Percentiles rank a stretch among this genome's conserved stretches.
These are phyloP conservation scores for Rhizodiscina lignyota DNA, from an alignment of 495 filamentous ascomycete species.

Conservation along the genomic window DNA sequence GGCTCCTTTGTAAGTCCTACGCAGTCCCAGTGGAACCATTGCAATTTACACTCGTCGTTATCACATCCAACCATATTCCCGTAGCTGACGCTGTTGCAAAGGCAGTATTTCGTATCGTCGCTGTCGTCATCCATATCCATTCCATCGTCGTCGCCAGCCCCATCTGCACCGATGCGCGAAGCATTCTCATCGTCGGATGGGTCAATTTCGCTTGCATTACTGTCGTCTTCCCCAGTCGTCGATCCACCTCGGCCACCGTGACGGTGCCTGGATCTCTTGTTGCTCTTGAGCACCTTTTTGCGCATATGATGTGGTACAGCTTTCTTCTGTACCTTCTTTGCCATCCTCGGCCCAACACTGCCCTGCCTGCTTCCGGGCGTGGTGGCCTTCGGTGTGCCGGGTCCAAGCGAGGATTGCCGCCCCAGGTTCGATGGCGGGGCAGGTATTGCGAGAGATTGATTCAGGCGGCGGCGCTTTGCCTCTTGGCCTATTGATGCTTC, in stretches of 20 bases:
- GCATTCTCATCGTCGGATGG: slow-evolving; percentile 12
- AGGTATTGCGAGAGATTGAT: slow-evolving; percentile 45
- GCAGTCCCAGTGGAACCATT: slow-evolving; percentile 98
- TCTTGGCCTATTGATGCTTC: slow-evolving; percentile 61
- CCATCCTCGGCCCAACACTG: too few relatives aligned
- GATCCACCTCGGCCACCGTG: too few relatives aligned
- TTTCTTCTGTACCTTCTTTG: too few relatives aligned
- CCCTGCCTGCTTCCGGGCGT: slow-evolving; percentile 50
- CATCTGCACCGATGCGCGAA: neutral
- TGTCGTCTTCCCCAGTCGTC: slow-evolving; percentile 18
- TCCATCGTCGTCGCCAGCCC: slow-evolving; percentile 36
- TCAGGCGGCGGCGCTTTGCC: slow-evolving; percentile 59
- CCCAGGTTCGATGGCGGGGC: slow-evolving; percentile 53
- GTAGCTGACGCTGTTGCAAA: slow-evolving; percentile 81
- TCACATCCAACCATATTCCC: slow-evolving; percentile 98
- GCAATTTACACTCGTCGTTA: slow-evolving; percentile 76
- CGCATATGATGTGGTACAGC: too few relatives aligned
- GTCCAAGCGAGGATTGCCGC: slow-evolving; percentile 67
- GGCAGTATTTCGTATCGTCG: slow-evolving; percentile 82
- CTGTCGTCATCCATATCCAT: slow-evolving; percentile 73
- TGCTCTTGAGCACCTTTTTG: too few relatives aligned
- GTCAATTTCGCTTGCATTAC: slow-evolving; percentile 9
- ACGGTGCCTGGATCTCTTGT: too few relatives aligned
- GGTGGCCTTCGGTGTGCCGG: slow-evolving; percentile 68
- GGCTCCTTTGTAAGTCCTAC: slow-evolving; percentile 82